Evolutionary conservation across 108 stramenopile species (phyloP).

Genomic region (Stephanodiscus triporus): DNA sequence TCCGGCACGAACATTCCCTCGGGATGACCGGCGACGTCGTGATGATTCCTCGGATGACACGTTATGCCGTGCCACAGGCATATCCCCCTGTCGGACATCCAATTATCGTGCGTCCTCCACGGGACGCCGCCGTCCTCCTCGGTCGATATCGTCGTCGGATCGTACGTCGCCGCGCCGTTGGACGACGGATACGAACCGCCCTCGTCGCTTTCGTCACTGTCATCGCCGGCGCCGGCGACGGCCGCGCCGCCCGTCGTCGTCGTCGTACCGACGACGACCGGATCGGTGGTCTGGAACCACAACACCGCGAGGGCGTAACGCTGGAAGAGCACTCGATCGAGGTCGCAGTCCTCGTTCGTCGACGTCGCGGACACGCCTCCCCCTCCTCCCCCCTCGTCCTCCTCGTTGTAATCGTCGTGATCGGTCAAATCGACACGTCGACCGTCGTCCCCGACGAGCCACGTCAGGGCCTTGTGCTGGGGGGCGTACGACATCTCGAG

Average conservation of each 20-base stretch:
- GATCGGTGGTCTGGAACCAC: conserved; percentile 42
- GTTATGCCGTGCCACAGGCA: conserved; percentile 44
- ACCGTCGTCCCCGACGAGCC: conserved; percentile 44
- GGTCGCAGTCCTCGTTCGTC: no score
- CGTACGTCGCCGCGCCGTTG: no score
- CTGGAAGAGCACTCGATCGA: conserved; percentile 30
- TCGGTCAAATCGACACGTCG: conserved; percentile 15
- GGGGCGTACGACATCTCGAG: conserved; percentile 30
- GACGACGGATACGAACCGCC: conserved; percentile 16
- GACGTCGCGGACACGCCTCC: conserved; percentile 14
- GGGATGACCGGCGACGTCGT: no score
- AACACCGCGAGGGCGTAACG: conserved; percentile 46
- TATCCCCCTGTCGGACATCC: conserved; percentile 31
- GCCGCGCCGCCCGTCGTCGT: no score
- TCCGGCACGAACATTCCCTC: conserved; percentile 2
- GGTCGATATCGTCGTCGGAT: no score
- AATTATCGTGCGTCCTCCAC: conserved; percentile 30
- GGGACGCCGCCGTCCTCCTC: conserved; percentile 3
- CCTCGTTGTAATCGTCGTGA: no score
- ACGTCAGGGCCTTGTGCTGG: conserved; percentile 48
- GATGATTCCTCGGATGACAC: conserved; percentile 23
- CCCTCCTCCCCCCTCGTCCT: background rate
- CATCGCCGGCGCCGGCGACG: no score
- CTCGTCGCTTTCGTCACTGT: no score
- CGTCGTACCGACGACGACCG: no score